Conservation (phyloP, 371 early-diverging fungal species). For the Actinomortierella wolfii region DNA sequence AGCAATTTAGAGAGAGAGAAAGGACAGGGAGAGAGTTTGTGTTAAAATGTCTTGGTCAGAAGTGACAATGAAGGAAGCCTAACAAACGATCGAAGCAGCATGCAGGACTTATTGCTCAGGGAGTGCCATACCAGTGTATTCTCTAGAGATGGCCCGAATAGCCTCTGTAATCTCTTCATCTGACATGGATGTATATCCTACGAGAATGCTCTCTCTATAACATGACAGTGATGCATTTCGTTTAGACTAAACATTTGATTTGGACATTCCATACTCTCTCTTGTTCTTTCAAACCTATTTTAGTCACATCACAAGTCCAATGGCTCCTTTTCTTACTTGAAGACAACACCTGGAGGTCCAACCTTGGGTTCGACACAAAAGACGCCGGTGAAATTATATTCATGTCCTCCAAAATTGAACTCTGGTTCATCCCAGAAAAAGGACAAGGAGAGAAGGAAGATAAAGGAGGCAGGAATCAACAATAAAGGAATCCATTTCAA, state of each 20-base stretch:
- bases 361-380: constrained; percentile 62
- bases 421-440: constrained; percentile 29
- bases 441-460: background rate
- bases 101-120: background rate
- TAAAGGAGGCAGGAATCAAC: background rate
- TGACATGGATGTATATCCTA: constrained; percentile 56
- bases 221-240: background rate
- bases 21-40: background rate
- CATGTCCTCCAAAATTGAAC: constrained; percentile 71
- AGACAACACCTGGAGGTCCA: constrained; percentile 62
- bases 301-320: no score
- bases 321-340: constrained; percentile 51
- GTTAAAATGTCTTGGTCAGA: no score
- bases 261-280: no score
- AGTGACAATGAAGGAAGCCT: no score
- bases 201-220: constrained; percentile 59
- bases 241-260: background rate
- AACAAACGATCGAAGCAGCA: no score
- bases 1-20: background rate
- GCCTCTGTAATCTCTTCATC: constrained; percentile 54
- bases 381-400: constrained; percentile 64
- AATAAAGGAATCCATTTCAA: background rate
- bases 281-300: no score
- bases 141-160: constrained; percentile 57
- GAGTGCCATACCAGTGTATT: constrained; percentile 48